These are phyloP conservation scores for Dioscorea zingiberensis DNA, from an alignment of 106 monocot genomes.

Conservation along the genomic window DNA sequence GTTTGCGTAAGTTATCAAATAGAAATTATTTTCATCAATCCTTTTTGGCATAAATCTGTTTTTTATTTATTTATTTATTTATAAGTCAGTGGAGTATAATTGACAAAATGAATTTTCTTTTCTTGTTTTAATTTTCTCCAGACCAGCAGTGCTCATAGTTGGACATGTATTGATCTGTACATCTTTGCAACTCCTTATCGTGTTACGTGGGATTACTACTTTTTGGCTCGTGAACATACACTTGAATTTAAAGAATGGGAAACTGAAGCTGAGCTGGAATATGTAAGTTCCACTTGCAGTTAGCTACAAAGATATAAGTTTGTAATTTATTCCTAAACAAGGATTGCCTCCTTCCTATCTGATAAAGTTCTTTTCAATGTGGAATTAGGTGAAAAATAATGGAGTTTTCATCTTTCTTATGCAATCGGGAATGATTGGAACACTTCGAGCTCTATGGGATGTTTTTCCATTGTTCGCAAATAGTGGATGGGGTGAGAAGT, in stretches of 20 bases:
- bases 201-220: slow-evolving; percentile 94
- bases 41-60: neutral
- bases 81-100: neutral
- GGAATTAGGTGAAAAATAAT: slow-evolving; percentile 59
- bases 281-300: slow-evolving; percentile 44
- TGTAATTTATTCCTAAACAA: neutral
- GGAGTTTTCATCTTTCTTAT: slow-evolving; percentile 77
- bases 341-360: too few species aligned
- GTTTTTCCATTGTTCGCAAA: slow-evolving; percentile 89
- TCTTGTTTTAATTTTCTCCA: slow-evolving; percentile 19
- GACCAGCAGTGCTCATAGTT: slow-evolving; percentile 72
- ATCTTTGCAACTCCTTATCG: slow-evolving; percentile 93
- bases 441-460: slow-evolving; percentile 84
- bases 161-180: slow-evolving; percentile 98
- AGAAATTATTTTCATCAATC: neutral
- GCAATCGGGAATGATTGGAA: slow-evolving; percentile 88
- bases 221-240: slow-evolving; percentile 77
- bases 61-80: too few species aligned
- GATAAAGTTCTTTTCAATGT: neutral
- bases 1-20: neutral
- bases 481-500: slow-evolving; percentile 76
- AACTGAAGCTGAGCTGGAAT: slow-evolving; percentile 69
- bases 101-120: neutral
- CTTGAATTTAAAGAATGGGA: slow-evolving; percentile 82
- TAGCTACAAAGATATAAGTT: neutral